These are phyloP conservation scores for Hypoxylon sp. DNA, from an alignment of 2,329 filamentous ascomycete species.

Conservation along the genomic window DNA sequence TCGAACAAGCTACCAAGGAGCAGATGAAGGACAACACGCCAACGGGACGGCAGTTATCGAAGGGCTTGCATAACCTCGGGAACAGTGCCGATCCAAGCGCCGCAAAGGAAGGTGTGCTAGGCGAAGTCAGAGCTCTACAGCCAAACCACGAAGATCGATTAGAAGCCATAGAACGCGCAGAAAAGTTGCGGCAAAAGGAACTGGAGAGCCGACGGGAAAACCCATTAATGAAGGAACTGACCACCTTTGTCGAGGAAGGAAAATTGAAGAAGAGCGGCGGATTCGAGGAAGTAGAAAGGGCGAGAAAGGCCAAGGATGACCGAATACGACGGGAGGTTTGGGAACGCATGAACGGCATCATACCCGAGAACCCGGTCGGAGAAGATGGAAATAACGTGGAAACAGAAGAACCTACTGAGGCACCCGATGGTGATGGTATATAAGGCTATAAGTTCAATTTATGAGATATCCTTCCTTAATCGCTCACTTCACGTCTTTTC, in stretches of 20 bases:
- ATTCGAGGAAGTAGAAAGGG: constrained; percentile 91
- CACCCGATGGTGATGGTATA: constrained; percentile 30
- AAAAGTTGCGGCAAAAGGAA: constrained; percentile 91
- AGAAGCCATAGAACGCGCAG: constrained; percentile 97
- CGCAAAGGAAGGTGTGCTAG: constrained; percentile 91
- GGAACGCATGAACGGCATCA: constrained; percentile 74
- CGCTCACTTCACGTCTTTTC: not conserved
- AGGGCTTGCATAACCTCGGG: constrained; percentile 68
- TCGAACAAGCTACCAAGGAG: constrained; percentile 98
- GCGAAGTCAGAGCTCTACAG: constrained; percentile 92
- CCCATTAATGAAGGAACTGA: constrained; percentile 86
- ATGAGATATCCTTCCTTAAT: constrained; percentile 24
- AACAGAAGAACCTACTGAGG: constrained; percentile 34
- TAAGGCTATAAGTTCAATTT: constrained; percentile 27
- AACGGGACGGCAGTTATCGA: constrained; percentile 65
- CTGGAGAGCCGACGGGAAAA: constrained; percentile 82
- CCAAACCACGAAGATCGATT: constrained; percentile 94
- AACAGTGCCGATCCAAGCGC: constrained; percentile 77
- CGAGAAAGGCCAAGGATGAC: constrained; percentile 88
- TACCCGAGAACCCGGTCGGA: constrained; percentile 59
- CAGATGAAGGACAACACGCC: constrained; percentile 85
- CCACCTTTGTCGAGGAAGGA: constrained; percentile 87
- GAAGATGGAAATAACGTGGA: constrained; percentile 53
- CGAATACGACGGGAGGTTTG: constrained; percentile 84
- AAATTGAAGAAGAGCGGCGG: constrained; percentile 97